Evolutionary conservation across 1,284 basidiomycete species (phyloP).

Genomic region (Cutaneotrichosporon spelunceum): DNA sequence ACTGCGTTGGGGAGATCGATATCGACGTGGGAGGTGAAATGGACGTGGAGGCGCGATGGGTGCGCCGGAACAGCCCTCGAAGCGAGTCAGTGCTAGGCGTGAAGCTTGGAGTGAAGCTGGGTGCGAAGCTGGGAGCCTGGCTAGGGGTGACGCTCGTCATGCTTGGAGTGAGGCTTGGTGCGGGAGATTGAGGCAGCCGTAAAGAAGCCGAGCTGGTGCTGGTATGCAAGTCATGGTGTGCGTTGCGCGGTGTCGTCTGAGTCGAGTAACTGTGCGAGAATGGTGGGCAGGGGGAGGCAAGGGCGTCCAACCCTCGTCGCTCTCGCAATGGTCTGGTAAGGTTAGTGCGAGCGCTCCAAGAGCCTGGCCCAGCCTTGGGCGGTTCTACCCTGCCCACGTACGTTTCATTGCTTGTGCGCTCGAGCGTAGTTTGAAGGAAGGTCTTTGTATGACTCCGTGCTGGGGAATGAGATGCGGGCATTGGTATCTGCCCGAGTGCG

Average conservation of each 20-base stretch:
- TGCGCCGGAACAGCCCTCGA: not conserved
- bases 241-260: not conserved
- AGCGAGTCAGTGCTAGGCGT: conserved; percentile 3
- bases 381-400: not conserved
- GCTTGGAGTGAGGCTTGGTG: not conserved
- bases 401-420: conserved; percentile 4
- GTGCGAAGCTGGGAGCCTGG: not conserved
- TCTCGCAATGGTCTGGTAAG: not conserved
- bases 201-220: conserved; percentile 2
- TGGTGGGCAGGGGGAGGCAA: conserved; percentile 3
- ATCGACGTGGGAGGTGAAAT: not conserved
- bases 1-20: not conserved
- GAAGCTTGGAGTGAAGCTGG: not conserved
- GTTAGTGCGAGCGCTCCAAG: not conserved
- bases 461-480: not conserved
- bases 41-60: not conserved
- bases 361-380: not conserved
- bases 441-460: conserved; percentile 1
- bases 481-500: not conserved
- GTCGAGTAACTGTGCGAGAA: not conserved
- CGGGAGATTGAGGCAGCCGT: not conserved
- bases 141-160: not conserved
- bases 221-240: not conserved
- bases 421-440: not conserved
- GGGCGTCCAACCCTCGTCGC: not conserved